Percentiles rank a stretch among this genome's conserved stretches.
Evolutionary conservation across 208 protist species (phyloP).

Genomic region (Wallacemonas collosoma): DNA sequence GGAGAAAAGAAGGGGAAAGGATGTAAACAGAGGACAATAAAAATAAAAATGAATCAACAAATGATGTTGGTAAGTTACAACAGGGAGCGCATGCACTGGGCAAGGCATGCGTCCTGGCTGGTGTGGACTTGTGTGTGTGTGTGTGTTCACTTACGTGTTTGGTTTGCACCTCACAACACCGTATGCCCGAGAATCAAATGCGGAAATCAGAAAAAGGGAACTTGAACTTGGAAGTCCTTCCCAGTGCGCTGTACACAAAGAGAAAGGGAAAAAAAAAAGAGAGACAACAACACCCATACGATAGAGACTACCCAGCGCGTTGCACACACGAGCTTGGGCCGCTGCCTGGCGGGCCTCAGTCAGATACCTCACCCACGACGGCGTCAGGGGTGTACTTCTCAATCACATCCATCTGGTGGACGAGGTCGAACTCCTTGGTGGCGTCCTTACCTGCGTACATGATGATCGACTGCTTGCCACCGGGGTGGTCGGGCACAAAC

Average conservation of each 20-base stretch:
- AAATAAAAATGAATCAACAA: not conserved
- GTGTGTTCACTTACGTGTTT: not conserved
- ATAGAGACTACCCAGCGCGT: no score
- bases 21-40: constrained; percentile 13
- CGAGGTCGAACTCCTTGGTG: constrained; percentile 60
- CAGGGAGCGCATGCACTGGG: not conserved
- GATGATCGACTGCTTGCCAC: constrained; percentile 55
- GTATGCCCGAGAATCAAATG: no score
- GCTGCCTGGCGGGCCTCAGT: constrained; percentile 8
- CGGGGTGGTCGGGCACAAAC: constrained; percentile 63
- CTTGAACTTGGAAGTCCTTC: no score
- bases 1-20: constrained; percentile 2
- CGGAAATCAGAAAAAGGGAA: no score
- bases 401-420: constrained; percentile 51
- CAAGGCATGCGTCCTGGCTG: not conserved
- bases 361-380: constrained; percentile 46
- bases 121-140: not conserved
- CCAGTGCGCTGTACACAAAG: not conserved
- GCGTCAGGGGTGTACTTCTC: constrained; percentile 63
- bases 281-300: constrained; percentile 8
- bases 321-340: no score
- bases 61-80: constrained; percentile 1
- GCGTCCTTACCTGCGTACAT: constrained; percentile 65
- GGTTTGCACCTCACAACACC: no score
- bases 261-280: constrained; percentile 11